These are phyloP conservation scores for Hansfordia pulvinata DNA, from an alignment of 2,329 filamentous ascomycete genomes.

Conservation along the genomic window DNA sequence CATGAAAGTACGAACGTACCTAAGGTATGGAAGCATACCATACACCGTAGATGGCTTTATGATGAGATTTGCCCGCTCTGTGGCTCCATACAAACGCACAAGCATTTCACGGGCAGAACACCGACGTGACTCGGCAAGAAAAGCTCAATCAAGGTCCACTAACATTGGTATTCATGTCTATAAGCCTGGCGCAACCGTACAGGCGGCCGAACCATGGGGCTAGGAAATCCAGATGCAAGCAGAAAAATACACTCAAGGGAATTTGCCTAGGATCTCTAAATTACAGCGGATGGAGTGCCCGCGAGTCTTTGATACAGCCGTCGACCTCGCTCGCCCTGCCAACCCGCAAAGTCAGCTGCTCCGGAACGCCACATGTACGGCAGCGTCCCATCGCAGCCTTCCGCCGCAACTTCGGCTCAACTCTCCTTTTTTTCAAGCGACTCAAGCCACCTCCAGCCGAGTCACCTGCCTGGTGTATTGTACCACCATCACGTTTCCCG, in stretches of 20 bases:
- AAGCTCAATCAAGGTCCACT: too few relatives aligned
- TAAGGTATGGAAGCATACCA: too few relatives aligned
- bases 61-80: too few relatives aligned
- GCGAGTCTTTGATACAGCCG: slow-evolving; percentile 31
- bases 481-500: slow-evolving; percentile 19
- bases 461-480: slow-evolving; percentile 16
- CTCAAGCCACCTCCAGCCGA: slow-evolving; percentile 18
- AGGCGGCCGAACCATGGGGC: slow-evolving; percentile 15
- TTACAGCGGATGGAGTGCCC: slow-evolving; percentile 42
- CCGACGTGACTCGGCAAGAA: too few relatives aligned
- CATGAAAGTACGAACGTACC: too few relatives aligned
- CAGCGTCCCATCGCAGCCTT: slow-evolving; percentile 20
- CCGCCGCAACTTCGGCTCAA: slow-evolving; percentile 34
- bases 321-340: slow-evolving; percentile 17
- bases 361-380: slow-evolving; percentile 22
- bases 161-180: too few relatives aligned
- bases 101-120: too few relatives aligned
- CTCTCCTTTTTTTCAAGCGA: slow-evolving; percentile 26
- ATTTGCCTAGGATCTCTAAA: slow-evolving; percentile 49
- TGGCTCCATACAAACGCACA: too few relatives aligned
- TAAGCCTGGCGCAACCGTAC: slow-evolving; percentile 22
- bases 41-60: too few relatives aligned
- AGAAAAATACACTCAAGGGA: slow-evolving; percentile 29
- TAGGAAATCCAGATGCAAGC: slow-evolving; percentile 20
- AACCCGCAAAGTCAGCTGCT: slow-evolving; percentile 20